phyloP scores from a whole-genome alignment of 1,284 basidiomycete species.

The Naganishia cerealis region DNA sequence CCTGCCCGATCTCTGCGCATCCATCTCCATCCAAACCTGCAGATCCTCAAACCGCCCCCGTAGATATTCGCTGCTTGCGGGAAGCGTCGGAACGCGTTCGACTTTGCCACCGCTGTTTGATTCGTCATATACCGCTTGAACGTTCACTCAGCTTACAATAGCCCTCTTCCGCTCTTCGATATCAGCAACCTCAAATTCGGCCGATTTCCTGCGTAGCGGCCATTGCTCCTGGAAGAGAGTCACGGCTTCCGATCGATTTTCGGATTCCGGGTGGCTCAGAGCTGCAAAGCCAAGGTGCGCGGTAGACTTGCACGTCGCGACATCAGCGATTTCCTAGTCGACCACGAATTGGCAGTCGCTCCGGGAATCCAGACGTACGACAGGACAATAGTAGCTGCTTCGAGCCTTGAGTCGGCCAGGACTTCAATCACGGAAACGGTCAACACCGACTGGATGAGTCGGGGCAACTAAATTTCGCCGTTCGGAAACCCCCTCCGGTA shows the following conservation, averaged over 20 bases:
- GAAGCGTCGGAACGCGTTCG: neutral
- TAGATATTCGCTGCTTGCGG: neutral
- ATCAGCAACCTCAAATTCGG: no score
- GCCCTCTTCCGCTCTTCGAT: no score
- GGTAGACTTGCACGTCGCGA: no score
- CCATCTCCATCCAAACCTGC: neutral
- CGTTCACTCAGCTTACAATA: neutral
- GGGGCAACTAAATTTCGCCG: neutral
- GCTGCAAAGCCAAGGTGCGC: no score
- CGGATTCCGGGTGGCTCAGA: no score
- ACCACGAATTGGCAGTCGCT: no score
- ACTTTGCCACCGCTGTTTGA: slow-evolving; percentile 4
- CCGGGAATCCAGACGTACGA: no score
- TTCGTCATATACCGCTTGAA: slow-evolving; percentile 9
- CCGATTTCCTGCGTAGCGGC: no score
- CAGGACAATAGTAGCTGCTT: neutral
- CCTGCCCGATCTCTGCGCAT: no score
- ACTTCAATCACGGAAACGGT: neutral
- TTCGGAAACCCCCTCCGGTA: neutral
- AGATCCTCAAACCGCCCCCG: neutral
- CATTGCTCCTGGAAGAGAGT: no score
- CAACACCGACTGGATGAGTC: neutral
- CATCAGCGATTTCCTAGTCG: no score
- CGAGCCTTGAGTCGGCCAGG: neutral
- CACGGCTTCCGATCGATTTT: no score